phyloP scores from a whole-genome alignment of 495 filamentous ascomycete genomes.

The Glonium stellatum region DNA sequence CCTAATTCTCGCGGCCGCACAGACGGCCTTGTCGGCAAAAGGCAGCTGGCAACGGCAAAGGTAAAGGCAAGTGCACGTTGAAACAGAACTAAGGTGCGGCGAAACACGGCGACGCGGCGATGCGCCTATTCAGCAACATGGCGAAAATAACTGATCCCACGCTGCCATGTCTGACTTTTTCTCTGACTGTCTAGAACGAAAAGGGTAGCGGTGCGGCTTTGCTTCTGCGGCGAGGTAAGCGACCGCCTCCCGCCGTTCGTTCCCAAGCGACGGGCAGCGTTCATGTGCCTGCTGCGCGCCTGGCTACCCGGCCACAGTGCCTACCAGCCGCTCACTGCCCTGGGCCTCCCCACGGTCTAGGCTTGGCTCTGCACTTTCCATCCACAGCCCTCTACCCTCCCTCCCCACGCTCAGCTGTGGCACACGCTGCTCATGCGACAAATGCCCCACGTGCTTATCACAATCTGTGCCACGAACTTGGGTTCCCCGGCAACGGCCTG shows the following conservation, averaged over 20 bases:
- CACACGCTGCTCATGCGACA: background rate
- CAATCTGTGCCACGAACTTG: constrained; percentile 5
- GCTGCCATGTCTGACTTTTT: background rate
- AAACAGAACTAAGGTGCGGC: too few species aligned
- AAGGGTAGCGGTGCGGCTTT: background rate
- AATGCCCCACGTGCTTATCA: constrained; percentile 5
- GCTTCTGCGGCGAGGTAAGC: constrained; percentile 2
- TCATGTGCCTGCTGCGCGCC: too few species aligned
- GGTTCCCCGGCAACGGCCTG: background rate
- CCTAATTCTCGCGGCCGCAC: background rate
- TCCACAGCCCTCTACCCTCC: background rate
- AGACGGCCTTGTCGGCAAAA: too few species aligned
- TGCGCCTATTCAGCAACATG: too few species aligned
- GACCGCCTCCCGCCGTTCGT: background rate
- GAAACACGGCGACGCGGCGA: background rate
- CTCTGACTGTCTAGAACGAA: background rate
- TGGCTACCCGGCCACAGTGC: too few species aligned
- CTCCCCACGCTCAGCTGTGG: background rate
- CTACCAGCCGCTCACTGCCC: too few species aligned
- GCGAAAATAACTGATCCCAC: background rate
- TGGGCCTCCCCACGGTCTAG: background rate
- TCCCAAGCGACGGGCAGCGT: background rate
- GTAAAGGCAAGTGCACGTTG: too few species aligned
- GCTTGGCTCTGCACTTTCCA: background rate
- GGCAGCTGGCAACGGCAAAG: too few species aligned